Base-by-base conservation (phyloP, 2,329 filamentous ascomycete genomes). In the Coniella lustricola region DNA sequence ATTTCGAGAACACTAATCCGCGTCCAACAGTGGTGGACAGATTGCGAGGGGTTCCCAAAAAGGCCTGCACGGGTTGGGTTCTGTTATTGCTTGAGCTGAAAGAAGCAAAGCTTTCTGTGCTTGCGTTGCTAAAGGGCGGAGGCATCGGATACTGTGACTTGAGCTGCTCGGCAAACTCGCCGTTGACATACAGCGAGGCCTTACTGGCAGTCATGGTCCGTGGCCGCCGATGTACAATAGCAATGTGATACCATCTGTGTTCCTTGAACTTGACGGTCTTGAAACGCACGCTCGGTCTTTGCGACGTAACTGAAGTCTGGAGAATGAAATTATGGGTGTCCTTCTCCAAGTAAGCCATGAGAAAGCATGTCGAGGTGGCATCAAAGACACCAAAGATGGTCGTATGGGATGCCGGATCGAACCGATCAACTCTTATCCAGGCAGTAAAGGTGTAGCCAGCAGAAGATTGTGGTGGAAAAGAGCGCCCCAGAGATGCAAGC, bases 361-460 rank as follows among this genome's bases (percentile, higher is more conserved):
- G 70, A 60, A 98, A 98, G 65, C 93, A 98, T 4, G 87, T 89
- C 64, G 97, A 91, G 4, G 82, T 89, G 3, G 84, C 76, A 67
- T 98, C 93, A 65, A 94, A 97, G 8, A 93, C 88, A 21, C 93
- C 93, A 64, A 98, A 98, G 13, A 98, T 77, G 0, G 93, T 98
- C 0, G 93, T 98, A 64, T 98, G 93, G 14, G 86, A 83, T 39
- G 80, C 79, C 4, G 79, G 71, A 63, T 98, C 94, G 64, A 93
- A 97, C 35, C 81, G 74, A 63, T 97, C 90, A 51, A 98, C 80
- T 17, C 86, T 82, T 43, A 95, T 78, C 93, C 93, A 98, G 0
- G 88, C 80, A 39, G 87, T 80, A 52, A 98, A 85, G 1, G 90
- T 95, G 67, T 97, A 98, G 17, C 93, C 94, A n/a, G 76, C 72